Percentiles rank a stretch among this genome's conserved stretches.
Conservation (phyloP, 441 rosid genomes). For the Omphalea diandra region DNA sequence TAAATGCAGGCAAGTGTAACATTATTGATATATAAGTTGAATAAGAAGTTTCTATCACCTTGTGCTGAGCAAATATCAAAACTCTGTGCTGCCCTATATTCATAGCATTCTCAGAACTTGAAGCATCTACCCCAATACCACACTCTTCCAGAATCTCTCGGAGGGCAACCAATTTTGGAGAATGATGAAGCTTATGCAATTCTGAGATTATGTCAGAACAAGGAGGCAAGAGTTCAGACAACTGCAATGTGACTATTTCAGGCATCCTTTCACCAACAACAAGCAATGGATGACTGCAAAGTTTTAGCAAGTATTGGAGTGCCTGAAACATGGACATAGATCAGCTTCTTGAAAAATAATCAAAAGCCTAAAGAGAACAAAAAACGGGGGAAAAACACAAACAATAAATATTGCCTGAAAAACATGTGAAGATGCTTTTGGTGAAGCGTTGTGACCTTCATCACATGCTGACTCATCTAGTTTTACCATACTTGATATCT, state of each 20-base stretch:
- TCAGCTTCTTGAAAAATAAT: constrained; percentile 26
- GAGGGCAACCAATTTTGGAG: constrained; percentile 99
- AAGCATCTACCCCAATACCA: constrained; percentile 89
- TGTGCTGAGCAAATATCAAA: constrained; percentile 98
- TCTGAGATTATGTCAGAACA: constrained; percentile 70
- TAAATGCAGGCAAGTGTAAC: constrained; percentile 17
- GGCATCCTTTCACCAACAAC: constrained; percentile 74
- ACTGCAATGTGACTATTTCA: constrained; percentile 57
- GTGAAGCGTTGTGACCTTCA: constrained; percentile 50
- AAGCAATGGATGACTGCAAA: constrained; percentile 99
- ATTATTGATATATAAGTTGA: constrained; percentile 9
- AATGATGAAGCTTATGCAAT: constrained; percentile 85
- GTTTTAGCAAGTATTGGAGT: constrained; percentile 92
- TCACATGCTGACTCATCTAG: constrained; percentile 59
- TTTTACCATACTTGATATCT: constrained; percentile 82
- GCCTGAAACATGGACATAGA: constrained; percentile 56
- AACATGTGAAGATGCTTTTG: constrained; percentile 93
- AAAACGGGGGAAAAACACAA: not conserved
- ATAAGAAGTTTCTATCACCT: constrained; percentile 51
- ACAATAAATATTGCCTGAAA: constrained; percentile 81
- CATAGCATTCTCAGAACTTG: constrained; percentile 72
- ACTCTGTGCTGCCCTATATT: constrained; percentile 94
- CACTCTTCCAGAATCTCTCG: constrained; percentile 98
- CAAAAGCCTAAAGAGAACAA: not conserved
- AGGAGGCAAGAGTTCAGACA: constrained; percentile 70